phyloP scores from a whole-genome alignment of 306 rosid genomes.

The Trichosanthes cucumerina region DNA sequence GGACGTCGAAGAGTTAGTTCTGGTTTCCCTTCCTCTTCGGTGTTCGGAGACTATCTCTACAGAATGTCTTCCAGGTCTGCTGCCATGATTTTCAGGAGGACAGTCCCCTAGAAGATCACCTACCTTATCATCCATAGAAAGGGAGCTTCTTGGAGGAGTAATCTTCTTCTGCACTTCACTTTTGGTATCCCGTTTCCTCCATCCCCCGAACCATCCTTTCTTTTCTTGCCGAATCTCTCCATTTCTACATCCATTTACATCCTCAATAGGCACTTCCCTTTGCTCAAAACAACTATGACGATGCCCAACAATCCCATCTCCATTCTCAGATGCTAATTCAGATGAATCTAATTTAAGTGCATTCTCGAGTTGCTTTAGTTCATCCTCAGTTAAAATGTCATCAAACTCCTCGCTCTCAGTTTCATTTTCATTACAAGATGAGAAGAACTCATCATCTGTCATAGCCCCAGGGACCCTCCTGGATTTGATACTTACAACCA shows the following conservation, averaged over 20 bases:
- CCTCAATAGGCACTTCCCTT: conserved; percentile 71
- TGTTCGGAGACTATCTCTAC: conserved; percentile 58
- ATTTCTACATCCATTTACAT: conserved; percentile 31
- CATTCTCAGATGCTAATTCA: conserved; percentile 42
- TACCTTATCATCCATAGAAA: conserved; percentile 72
- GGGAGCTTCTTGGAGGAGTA: conserved; percentile 77
- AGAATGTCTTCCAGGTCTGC: conserved; percentile 70
- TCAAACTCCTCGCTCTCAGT: conserved; percentile 68
- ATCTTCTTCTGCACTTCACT: conserved; percentile 45
- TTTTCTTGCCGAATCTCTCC: conserved; percentile 69
- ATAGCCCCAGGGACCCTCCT: conserved; percentile 96
- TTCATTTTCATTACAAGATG: conserved; percentile 77
- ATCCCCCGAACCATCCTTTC: conserved; percentile 96
- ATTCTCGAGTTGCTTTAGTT: conserved; percentile 77
- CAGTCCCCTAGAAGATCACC: conserved; percentile 77
- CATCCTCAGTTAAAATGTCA: conserved; percentile 86
- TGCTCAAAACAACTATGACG: conserved; percentile 57
- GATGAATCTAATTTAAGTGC: conserved; percentile 73
- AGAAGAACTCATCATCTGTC: conserved; percentile 79
- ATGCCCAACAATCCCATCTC: conserved; percentile 50
- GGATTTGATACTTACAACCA: conserved; percentile 89
- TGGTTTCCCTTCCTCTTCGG: conserved; percentile 55
- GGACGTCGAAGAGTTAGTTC: conserved; percentile 32
- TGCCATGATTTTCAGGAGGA: conserved; percentile 52
- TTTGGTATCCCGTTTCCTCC: conserved; percentile 80